Base-by-base conservation (phyloP, 371 early-diverging fungal genomes). In the Mortierella sp. region DNA sequence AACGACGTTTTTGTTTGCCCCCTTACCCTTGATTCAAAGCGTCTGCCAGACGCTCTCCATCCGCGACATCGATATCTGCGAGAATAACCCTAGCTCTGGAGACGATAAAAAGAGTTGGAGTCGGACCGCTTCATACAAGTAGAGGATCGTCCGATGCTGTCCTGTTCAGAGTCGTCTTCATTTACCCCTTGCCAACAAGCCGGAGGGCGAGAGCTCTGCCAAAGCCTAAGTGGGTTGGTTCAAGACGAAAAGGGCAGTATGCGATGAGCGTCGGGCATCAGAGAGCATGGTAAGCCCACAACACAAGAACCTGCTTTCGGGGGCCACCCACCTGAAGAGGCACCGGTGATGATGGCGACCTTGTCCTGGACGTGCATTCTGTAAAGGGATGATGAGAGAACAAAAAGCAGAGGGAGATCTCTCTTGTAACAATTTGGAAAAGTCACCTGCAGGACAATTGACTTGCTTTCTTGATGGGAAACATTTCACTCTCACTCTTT, bases 21-120 rank as follows among this genome's bases (percentile, higher is more conserved):
- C n/a, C 34, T 34, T 39, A 65, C 71, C 39, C 52, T 19, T 64
- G 46, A 48, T 71, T 71, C 30, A 71, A 30, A 19, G 64, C 71
- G 16, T 38, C 30, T 6, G 71, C 71, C 14, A 71, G 52, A 26
- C 56, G 65, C 39, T 61, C 61, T 5, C 71, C 71, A 14, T 65
- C 71, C 47, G 64, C 60, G 46, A 41, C 27, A 47, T 71, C 65
- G 34, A 65, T 64, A 26, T 61, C 71, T 0, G 57, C 71, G 16
- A 71, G 71, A 53, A 71, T 71, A 53, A 71, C 71, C 53, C 65
- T 71, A 48, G 57, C 61, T 14, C 71, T 71, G 56, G n/a, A 0
- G 14, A 19, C 14, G 3, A 54, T 39, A 13, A 21, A 51, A 34
- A 10, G 10, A 10, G 34, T 34, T 7, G 34, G 10, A 34, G 7